These are phyloP conservation scores for Annulohypoxylon nitens DNA, from an alignment of 495 filamentous ascomycete genomes.

Conservation along the genomic window DNA sequence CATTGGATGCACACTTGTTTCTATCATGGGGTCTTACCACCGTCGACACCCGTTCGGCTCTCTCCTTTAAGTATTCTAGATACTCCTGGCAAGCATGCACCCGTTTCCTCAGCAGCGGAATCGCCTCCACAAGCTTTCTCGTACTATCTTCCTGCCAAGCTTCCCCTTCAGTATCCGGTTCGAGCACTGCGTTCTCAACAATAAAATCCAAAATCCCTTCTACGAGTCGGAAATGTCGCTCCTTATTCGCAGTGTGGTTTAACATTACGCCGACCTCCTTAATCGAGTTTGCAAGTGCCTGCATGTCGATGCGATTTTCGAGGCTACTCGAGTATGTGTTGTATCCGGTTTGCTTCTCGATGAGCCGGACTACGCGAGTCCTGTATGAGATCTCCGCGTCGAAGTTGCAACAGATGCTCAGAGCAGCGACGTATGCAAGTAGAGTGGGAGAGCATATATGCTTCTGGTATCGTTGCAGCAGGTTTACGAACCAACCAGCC, in stretches of 20 bases:
- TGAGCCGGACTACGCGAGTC: conserved; percentile 40
- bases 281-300: conserved; percentile 32
- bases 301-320: conserved; percentile 38
- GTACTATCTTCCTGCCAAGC: conserved; percentile 7
- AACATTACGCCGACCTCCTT: conserved; percentile 39
- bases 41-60: conserved; percentile 42
- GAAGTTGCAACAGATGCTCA: conserved; percentile 39
- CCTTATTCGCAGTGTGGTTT: conserved; percentile 38
- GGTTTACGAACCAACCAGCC: conserved; percentile 36
- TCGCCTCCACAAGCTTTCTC: conserved; percentile 26
- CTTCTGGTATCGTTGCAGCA: conserved; percentile 37
- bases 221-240: conserved; percentile 38
- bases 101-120: conserved; percentile 39
- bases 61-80: conserved; percentile 42
- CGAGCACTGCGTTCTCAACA: conserved; percentile 25
- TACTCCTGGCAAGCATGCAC: conserved; percentile 45
- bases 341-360: conserved; percentile 38
- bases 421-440: conserved; percentile 42
- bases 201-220: conserved; percentile 32
- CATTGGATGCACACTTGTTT: neutral
- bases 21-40: conserved; percentile 34
- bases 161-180: neutral
- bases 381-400: conserved; percentile 43
- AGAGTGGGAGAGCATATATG: conserved; percentile 39
- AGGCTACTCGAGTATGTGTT: conserved; percentile 32